Conservation (phyloP, 257 asterid genomes). For the Nicotiana sylvestris region DNA sequence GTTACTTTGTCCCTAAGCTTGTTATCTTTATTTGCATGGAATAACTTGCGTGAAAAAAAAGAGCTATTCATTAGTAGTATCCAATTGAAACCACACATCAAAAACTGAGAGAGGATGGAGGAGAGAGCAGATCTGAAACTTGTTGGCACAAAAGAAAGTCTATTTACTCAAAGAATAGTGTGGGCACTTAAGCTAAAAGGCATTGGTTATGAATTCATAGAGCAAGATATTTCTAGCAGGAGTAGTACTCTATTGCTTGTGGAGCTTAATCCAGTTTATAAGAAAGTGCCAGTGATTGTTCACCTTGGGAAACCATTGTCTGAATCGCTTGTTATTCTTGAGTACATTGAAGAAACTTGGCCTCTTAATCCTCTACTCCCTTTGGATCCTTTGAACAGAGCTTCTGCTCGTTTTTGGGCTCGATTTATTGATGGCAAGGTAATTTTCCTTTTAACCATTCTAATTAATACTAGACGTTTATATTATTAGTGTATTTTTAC, state of each 20-base stretch:
- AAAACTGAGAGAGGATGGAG: neutral
- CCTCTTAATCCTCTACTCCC: conserved; percentile 13
- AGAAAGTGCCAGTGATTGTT: conserved; percentile 18
- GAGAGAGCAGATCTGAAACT: conserved; percentile 9
- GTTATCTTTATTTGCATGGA: neutral
- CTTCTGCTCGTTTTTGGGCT: conserved; percentile 17
- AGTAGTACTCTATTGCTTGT: neutral
- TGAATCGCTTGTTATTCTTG: conserved; percentile 21
- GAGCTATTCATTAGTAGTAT: neutral
- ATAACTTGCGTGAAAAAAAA: neutral
- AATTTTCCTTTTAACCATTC: neutral
- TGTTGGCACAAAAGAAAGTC: conserved; percentile 10
- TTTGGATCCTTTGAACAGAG: conserved; percentile 7
- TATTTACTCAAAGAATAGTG: conserved; percentile 8
- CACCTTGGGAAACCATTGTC: conserved; percentile 11
- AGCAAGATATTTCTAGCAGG: conserved; percentile 13
- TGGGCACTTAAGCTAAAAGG: conserved; percentile 19
- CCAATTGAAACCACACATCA: neutral
- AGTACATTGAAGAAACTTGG: conserved; percentile 18
- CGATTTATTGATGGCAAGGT: conserved; percentile 13
- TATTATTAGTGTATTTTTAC: neutral
- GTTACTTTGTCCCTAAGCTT: neutral
- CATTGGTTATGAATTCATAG: neutral
- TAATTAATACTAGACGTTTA: neutral
- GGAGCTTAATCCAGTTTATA: conserved; percentile 17